Evolutionary conservation across 371 early-diverging fungal species (phyloP).

Genomic region (Mucor piriformis): DNA sequence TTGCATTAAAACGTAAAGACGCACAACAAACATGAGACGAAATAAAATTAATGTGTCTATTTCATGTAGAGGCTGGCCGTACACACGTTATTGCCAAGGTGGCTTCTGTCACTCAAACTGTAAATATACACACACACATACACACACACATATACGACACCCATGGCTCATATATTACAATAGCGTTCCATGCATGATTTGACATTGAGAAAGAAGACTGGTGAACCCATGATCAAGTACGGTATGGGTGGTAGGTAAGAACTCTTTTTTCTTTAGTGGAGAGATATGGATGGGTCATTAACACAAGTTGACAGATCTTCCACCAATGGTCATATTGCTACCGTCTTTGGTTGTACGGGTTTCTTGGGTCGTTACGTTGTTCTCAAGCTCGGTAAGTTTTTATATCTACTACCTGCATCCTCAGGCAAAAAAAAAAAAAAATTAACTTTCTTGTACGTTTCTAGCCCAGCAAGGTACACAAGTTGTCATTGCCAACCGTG

Average conservation of each 20-base stretch:
- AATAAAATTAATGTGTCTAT: not conserved
- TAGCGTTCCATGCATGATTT: slow-evolving; percentile 73
- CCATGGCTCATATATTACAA: not conserved
- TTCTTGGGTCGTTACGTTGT: slow-evolving; percentile 95
- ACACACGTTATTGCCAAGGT: slow-evolving; percentile 26
- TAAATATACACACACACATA: slow-evolving; percentile 16
- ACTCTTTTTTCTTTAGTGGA: not conserved
- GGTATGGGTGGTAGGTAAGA: slow-evolving; percentile 75
- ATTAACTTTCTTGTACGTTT: not conserved
- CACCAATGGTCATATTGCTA: slow-evolving; percentile 85
- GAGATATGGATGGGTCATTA: no score
- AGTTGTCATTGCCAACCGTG: slow-evolving; percentile 92
- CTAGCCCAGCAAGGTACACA: slow-evolving; percentile 78
- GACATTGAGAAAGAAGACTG: slow-evolving; percentile 68
- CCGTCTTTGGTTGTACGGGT: slow-evolving; percentile 96
- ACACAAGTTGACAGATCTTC: no score
- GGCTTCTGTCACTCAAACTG: slow-evolving; percentile 29
- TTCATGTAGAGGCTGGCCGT: slow-evolving; percentile 38
- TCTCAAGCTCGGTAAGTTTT: slow-evolving; percentile 80
- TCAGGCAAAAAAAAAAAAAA: slow-evolving; percentile 2
- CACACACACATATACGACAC: no score
- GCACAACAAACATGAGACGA: not conserved
- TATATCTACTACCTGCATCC: no score
- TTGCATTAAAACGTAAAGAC: slow-evolving; percentile 36
- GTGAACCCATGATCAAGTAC: slow-evolving; percentile 67